Percentiles rank a stretch among this genome's conserved stretches.
phyloP scores from a whole-genome alignment of 345 rosid genomes.

The Excoecaria agallocha region DNA sequence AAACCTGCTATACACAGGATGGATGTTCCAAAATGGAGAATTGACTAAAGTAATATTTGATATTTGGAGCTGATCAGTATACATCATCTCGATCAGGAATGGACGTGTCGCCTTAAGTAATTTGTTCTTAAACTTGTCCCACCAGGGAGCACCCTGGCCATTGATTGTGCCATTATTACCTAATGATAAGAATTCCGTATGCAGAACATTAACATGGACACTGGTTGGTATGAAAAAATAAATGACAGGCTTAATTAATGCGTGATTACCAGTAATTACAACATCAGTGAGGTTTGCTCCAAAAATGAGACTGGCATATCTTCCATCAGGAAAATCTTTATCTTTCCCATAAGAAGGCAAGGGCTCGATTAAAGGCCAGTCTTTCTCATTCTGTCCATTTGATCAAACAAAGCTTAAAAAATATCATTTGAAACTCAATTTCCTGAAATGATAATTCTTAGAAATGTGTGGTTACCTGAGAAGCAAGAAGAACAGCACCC shows the following conservation, averaged over 20 bases:
- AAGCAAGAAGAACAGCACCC: slow-evolving; percentile 64
- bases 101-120: slow-evolving; percentile 47
- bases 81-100: slow-evolving; percentile 49
- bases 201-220: neutral
- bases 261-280: slow-evolving; percentile 59
- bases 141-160: slow-evolving; percentile 66
- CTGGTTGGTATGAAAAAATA: neutral
- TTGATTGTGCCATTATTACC: slow-evolving; percentile 67
- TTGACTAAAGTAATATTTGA: slow-evolving; percentile 52
- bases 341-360: slow-evolving; percentile 77
- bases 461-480: slow-evolving; percentile 42
- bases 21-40: slow-evolving; percentile 63
- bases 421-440: neutral
- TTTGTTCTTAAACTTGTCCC: slow-evolving; percentile 47
- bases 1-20: slow-evolving; percentile 62
- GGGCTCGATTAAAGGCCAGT: slow-evolving; percentile 51
- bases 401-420: neutral
- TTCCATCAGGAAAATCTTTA: slow-evolving; percentile 53
- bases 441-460: neutral
- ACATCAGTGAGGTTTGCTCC: slow-evolving; percentile 79
- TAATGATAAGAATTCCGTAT: slow-evolving; percentile 3
- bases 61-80: slow-evolving; percentile 39
- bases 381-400: slow-evolving; percentile 63
- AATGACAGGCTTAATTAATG: neutral
- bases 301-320: slow-evolving; percentile 58